A percentile compares a stretch with the other conserved stretches of the same genome.
These are phyloP conservation scores for Ministeria vibrans DNA, from an alignment of 78 protist species.

Conservation along the genomic window DNA sequence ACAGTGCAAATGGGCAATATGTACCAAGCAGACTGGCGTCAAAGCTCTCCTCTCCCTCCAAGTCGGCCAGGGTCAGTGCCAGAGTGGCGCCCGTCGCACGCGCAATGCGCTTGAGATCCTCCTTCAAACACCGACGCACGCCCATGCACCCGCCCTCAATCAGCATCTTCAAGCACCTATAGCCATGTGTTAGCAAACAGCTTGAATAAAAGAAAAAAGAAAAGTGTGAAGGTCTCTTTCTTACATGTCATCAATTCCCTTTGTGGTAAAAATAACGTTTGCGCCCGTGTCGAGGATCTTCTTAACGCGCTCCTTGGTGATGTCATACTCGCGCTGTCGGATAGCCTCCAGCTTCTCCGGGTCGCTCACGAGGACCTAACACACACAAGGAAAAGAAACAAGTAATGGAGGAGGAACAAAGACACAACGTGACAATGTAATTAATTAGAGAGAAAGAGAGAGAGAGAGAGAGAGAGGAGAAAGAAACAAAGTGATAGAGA, in stretches of 20 bases:
- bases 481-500: too few relatives aligned
- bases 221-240: too few relatives aligned
- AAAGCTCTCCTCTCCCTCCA: constrained; percentile 92
- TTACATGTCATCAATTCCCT: constrained; percentile 21
- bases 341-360: constrained; percentile 79
- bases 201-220: too few relatives aligned
- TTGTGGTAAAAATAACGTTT: constrained; percentile 95
- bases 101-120: constrained; percentile 90
- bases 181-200: too few relatives aligned
- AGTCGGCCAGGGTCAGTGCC: constrained; percentile 70
- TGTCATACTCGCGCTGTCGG: constrained; percentile 53
- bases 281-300: constrained; percentile 93
- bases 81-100: constrained; percentile 86
- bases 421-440: too few relatives aligned
- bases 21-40: constrained; percentile 80
- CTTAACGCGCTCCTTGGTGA: constrained; percentile 70
- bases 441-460: too few relatives aligned
- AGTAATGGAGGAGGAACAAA: background rate
- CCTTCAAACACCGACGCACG: constrained; percentile 82
- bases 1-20: too few relatives aligned
- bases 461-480: too few relatives aligned
- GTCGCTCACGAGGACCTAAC: constrained; percentile 69
- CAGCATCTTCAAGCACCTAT: constrained; percentile 82
- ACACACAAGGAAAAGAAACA: background rate
- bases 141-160: constrained; percentile 94